Base-by-base conservation (phyloP, 768 basidiomycete species). In the Calocybe indica region DNA sequence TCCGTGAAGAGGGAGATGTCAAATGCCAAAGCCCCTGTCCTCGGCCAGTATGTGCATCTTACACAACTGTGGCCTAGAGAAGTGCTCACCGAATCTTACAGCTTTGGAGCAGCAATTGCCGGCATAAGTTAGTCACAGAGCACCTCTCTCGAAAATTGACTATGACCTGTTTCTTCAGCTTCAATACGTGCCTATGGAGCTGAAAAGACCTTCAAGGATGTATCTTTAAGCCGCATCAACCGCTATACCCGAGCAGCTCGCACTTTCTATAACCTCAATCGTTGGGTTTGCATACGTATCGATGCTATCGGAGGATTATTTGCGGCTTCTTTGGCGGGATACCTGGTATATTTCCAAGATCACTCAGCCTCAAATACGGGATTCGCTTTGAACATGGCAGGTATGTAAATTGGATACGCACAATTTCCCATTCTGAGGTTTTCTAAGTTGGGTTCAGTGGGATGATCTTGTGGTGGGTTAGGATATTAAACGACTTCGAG, bases 101-200 rank as follows among this genome's bases (percentile, higher is more conserved):
- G 67, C 60, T 66, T 80, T 62, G 70, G 78, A 43, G 71, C 83
- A 54, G 71, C 83, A 1, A 76, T 88, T 34, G 63, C 72, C 49
- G 85, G 84, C 6, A 55, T 83, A 32, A 63, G 74, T 74, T 63
- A 41, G 68, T 52, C 7, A n/a, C 22, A 22, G 22, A 22, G 4
- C 22, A 22, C 11, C 12, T 37, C 28, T 11, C 31, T 30, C 42
- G 12, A 42, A 40, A 14, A 10, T 13, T 37, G 8, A 32, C n/a
- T 35, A 37, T 40, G 7, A 32, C 11, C 40, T 53, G 37, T 31
- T 31, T 37, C 10, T 10, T 22, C 43, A 76, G 76, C 63, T 13
- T 75, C 82, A 6, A 80, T 88, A 47, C 72, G 84, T 15, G 85
- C 85, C 0, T 88, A 82, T 57, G 78, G 78, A 4, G 80, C 78